A percentile compares a stretch with the other conserved stretches of the same genome.
These are phyloP conservation scores for Syzygium aromaticum DNA, from an alignment of 345 rosid species.

Conservation along the genomic window DNA sequence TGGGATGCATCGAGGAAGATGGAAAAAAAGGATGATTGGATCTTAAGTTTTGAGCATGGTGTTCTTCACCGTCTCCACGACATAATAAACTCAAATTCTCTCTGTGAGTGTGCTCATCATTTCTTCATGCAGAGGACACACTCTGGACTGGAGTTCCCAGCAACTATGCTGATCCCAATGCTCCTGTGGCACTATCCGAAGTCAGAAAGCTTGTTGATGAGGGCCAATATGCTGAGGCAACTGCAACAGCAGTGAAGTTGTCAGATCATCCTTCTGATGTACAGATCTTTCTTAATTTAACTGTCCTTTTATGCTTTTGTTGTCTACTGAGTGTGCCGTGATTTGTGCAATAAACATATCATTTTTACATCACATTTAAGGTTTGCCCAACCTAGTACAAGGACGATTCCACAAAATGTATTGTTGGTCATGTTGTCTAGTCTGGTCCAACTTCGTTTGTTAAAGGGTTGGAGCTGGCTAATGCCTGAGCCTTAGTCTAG, in stretches of 20 bases:
- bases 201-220: conserved; percentile 68
- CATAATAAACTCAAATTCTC: not conserved
- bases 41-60: not conserved
- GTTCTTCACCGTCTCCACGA: not conserved
- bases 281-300: not conserved
- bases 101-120: not conserved
- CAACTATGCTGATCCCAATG: conserved; percentile 54
- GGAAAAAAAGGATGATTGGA: not conserved
- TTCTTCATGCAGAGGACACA: conserved; percentile 56
- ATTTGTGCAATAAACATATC: not conserved
- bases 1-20: not conserved
- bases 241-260: conserved; percentile 53
- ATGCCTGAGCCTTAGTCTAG: not conserved
- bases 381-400: not conserved
- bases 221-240: conserved; percentile 60
- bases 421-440: not conserved
- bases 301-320: not conserved
- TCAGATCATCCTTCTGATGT: conserved; percentile 59
- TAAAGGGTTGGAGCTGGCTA: not conserved
- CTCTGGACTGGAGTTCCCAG: conserved; percentile 85
- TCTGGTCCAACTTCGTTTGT: not conserved
- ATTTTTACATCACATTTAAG: not conserved
- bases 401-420: not conserved
- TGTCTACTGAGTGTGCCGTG: not conserved
- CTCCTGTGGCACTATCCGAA: conserved; percentile 45